These are phyloP conservation scores for Larix sibirica DNA, from an alignment of 83 land plant species.

Conservation along the genomic window DNA sequence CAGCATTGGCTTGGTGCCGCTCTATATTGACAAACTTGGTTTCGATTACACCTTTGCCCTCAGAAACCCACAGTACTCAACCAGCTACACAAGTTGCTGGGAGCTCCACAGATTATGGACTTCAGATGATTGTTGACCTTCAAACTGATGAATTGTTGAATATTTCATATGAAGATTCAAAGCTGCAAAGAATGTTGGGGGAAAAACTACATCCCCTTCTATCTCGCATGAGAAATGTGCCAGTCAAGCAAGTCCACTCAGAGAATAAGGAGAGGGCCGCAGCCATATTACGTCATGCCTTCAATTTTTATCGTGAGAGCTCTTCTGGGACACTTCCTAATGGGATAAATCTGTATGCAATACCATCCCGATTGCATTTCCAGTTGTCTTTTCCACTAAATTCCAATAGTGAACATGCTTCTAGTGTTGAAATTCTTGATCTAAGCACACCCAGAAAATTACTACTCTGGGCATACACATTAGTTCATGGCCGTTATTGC, in stretches of 20 bases:
- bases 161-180: conserved; percentile 38
- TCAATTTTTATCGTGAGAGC: conserved; percentile 84
- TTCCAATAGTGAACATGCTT: conserved; percentile 26
- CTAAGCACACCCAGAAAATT: conserved; percentile 89
- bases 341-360: conserved; percentile 70
- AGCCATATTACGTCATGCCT: conserved; percentile 60
- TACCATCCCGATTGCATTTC: conserved; percentile 36
- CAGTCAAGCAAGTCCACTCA: conserved; percentile 60
- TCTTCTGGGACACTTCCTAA: conserved; percentile 71
- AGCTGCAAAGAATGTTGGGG: conserved; percentile 36
- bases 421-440: conserved; percentile 56
- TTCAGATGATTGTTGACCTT: conserved; percentile 63
- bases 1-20: conserved; percentile 92
- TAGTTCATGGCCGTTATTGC: conserved; percentile 75
- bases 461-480: conserved; percentile 89
- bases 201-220: conserved; percentile 45
- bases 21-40: conserved; percentile 74
- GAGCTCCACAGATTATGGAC: conserved; percentile 21
- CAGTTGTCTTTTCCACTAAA: conserved; percentile 13
- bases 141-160: conserved; percentile 51
- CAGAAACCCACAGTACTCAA: conserved; percentile 14
- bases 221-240: conserved; percentile 51
- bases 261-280: conserved; percentile 78
- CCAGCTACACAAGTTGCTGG: conserved; percentile 17
- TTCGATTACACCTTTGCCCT: conserved; percentile 56